A percentile compares a stretch with the other conserved stretches of the same genome.
Conservation (phyloP, 2,329 filamentous ascomycete genomes). For the Fusarium sp. region DNA sequence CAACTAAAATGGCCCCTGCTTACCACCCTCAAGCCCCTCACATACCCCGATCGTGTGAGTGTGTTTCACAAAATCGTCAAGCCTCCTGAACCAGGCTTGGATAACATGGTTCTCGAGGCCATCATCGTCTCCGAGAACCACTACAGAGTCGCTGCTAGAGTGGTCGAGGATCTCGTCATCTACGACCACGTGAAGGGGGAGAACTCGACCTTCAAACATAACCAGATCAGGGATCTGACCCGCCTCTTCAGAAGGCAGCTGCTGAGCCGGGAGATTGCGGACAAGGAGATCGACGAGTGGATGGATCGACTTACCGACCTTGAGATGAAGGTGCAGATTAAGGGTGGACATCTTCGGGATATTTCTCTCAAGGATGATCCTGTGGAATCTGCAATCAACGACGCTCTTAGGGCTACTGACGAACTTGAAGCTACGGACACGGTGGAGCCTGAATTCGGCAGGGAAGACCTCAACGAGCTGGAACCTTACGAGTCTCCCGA, state of each 20-base stretch:
- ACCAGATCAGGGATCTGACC: neutral
- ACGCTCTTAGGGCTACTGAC: neutral
- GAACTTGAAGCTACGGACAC: neutral
- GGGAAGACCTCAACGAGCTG: too few species aligned
- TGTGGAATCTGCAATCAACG: neutral
- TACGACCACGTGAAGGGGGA: constrained; percentile 49
- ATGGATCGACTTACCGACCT: neutral
- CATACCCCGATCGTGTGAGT: constrained; percentile 83
- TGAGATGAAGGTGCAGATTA: neutral
- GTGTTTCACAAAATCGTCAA: constrained; percentile 82
- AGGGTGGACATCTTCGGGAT: neutral
- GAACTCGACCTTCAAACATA: constrained; percentile 50
- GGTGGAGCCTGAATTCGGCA: too few species aligned
- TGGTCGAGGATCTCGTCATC: constrained; percentile 65
- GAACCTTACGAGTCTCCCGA: neutral
- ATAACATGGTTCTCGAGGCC: constrained; percentile 69
- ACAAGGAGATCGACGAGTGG: neutral
- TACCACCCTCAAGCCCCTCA: constrained; percentile 72
- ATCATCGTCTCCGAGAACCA: constrained; percentile 81
- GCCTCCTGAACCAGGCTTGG: constrained; percentile 55
- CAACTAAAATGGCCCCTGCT: neutral
- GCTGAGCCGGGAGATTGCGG: neutral
- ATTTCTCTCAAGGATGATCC: neutral
- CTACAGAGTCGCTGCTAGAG: constrained; percentile 77
- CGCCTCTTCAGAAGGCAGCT: neutral